Base-by-base conservation (phyloP, 2,329 filamentous ascomycete genomes). In the Aspergillus melleus region DNA sequence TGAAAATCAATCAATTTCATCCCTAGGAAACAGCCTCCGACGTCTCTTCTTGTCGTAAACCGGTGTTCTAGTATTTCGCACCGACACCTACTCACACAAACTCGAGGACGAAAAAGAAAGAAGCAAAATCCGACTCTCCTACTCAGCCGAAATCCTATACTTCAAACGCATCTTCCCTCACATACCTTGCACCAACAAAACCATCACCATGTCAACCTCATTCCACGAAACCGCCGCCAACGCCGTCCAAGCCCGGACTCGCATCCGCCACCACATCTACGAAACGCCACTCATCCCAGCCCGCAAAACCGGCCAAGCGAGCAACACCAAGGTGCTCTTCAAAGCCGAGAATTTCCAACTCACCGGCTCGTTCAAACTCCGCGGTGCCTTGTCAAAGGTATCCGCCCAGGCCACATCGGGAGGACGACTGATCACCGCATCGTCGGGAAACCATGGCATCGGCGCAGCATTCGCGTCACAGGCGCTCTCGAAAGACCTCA, bases 231-330 rank as follows among this genome's bases (percentile, higher is more conserved):
- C 29, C 0, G 53, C 53, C 2, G 53, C 44, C 5, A 55, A n/a
- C 9, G 53, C 44, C 8, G 53, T 55, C 26, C 53, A 55, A 4
- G 53, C 53, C 6, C 11, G 53, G 44, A 39, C 36, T 16, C 53
- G 53, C 53, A 55, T 55, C n/a, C 53, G 29, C 53, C 24, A 49
- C 11, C 53, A 55, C 53, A 49, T 55, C 53, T 49, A 55, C 44
- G 44, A 55, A 26, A 55, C 53, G 16, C 29, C 44, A 6, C 53
- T 55, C 42, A 49, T 55, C 11, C 53, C 42, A 22, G 14, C 53
- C 44, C 5, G 53, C 20, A 42, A 42, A 42, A 42, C 12, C 5
- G 36, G 36, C 16, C 36, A 42, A 8, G 16, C 4, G 2, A 26
- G 3, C n/a, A 26, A 55, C 6, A n/a, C 42, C 9, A 49, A 24